Evolutionary conservation across 2,329 filamentous ascomycete species (phyloP), one percentile per base, ranked within the genome.

Genomic region (Trichoderma harzianum): DNA sequence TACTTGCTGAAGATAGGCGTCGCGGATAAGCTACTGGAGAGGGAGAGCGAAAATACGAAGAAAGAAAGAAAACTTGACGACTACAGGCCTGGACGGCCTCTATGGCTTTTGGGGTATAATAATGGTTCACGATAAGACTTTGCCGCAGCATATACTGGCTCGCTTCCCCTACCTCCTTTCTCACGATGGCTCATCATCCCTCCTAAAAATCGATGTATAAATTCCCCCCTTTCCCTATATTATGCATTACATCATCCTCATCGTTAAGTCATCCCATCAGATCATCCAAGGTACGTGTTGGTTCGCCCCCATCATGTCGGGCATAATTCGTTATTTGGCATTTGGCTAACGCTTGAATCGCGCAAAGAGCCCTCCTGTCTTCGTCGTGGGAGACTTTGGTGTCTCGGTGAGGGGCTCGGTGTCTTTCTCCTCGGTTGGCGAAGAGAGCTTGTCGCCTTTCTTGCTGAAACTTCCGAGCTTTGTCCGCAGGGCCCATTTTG

Each of bases 401-500:
- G 78, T 77, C 30, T 74, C 75, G 24, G 26, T 61, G 24, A 58
- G 39, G 51, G 63, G 34, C 28, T 51, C 64, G 26, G 53, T 65
- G 47, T 73, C 74, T 72, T 76, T 74, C 53, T 73, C 69, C 16
- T 75, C 74, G 16, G 65, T 65, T 2, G 71, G 72, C 3, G 70
- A 73, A 3, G 64, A 47, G 1, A 70, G 30, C 39, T 63, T 77
- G 47, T 81, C 77, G 68, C 68, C 73, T 43, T 78, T 75, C 53
- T 77, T 80, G 67, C 77, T 79, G 67, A 80, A 74, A 57, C 79
- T 80, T 18, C 80, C 82, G 24, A 84, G 78, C 69, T 80, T 82
- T 5, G 81, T 81, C 76, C 81, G 83, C 68, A 89, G 76, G 18
- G 82, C 82, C 84, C 86, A 87, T 60, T 84, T 82, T 0, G 86